A percentile compares a stretch with the other conserved stretches of the same genome.
phyloP scores from a whole-genome alignment of 2,329 filamentous ascomycete genomes.

The Alternaria tenuissima region DNA sequence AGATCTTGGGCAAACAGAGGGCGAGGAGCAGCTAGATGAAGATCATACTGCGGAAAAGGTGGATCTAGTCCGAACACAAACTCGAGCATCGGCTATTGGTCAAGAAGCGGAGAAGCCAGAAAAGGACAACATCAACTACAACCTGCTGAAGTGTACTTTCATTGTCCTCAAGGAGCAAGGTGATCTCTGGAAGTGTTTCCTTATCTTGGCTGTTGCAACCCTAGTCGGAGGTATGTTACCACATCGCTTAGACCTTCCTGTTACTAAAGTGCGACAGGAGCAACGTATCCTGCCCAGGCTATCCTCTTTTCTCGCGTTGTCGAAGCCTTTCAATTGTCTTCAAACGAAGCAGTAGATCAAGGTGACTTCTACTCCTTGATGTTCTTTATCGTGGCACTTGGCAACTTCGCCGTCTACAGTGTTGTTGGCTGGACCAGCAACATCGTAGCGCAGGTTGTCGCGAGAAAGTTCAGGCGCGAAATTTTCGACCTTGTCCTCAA shows the following conservation, averaged over 20 bases:
- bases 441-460: conserved; percentile 53
- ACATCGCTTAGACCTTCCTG: neutral
- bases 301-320: conserved; percentile 61
- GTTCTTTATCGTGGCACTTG: conserved; percentile 64
- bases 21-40: conserved; percentile 28
- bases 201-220: conserved; percentile 39
- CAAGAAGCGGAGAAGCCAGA: conserved; percentile 29
- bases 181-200: conserved; percentile 50
- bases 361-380: conserved; percentile 64
- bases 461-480: conserved; percentile 48
- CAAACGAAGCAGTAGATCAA: conserved; percentile 49
- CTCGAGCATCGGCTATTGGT: conserved; percentile 34
- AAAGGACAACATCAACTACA: conserved; percentile 42
- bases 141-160: conserved; percentile 35
- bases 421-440: conserved; percentile 57
- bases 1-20: conserved; percentile 50
- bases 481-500: conserved; percentile 89
- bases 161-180: conserved; percentile 43
- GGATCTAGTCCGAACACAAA: conserved; percentile 39
- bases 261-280: conserved; percentile 40
- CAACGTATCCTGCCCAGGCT: conserved; percentile 58
- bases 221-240: conserved; percentile 37
- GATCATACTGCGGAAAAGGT: conserved; percentile 25
- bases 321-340: conserved; percentile 56
- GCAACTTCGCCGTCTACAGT: conserved; percentile 56